Evolutionary conservation across 805 yeast species (phyloP), one percentile per base, ranked within the genome.

Genomic region (Candida stauntonica): DNA sequence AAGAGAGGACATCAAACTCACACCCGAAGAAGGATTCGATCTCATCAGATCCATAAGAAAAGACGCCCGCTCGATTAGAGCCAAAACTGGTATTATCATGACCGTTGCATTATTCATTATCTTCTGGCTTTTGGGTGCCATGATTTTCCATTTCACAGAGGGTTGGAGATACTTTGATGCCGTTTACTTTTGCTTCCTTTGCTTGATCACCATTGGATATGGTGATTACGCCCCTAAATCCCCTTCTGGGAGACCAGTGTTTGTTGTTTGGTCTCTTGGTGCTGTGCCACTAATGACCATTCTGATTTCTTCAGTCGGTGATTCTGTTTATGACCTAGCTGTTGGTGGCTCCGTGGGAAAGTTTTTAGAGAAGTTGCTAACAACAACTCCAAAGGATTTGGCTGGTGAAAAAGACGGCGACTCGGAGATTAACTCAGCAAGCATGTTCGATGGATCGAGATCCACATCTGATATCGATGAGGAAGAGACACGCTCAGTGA

Each of bases 211-310:
- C 0, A 82, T 88, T 39, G 96, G 96, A 1, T 86, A 84, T 59
- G 96, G 96, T 21, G 88, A 81, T 53, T 78, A 66, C 48, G 67
- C 77, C 1, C 95, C 95, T 1, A 40, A 35, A 2, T 60, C 79
- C 0, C 61, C 79, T 1, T 80, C 83, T 5, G 94, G 95, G 1
- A 63, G 82, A 29, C 73, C 81, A 1, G 76, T 86, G 48, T 87
- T 87, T 51, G 77, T 85, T 7, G 61, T 77, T 8, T 88, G 96
- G 96, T 82, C 88, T 0, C 56, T 88, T 16, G 65, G 78, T 6
- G 95, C 96, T 0, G 81, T 88, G 17, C 96, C 96, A 2, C 66
- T 86, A 36, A 86, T 87, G 94, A 84, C 95, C 3, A 79, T 81
- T 14, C 67, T 86, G 39, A 76, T 86, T 28, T 79, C 89, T 1